These are phyloP conservation scores for Fragaria ananassa DNA, from an alignment of 306 rosid genomes.

Conservation along the genomic window DNA sequence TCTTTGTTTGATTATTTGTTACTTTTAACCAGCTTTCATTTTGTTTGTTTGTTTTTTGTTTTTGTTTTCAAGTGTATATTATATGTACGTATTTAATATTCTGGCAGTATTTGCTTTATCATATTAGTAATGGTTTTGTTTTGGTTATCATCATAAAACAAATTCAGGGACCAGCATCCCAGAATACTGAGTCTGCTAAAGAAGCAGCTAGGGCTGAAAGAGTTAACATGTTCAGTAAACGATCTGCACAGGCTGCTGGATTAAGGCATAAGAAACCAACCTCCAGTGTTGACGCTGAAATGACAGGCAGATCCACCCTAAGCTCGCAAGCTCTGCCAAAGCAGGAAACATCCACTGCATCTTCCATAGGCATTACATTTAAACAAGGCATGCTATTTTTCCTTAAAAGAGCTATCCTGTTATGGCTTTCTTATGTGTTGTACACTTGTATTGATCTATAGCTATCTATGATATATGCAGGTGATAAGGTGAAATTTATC, in stretches of 20 bases:
- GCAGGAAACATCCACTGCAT: conserved; percentile 84
- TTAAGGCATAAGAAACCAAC: conserved; percentile 69
- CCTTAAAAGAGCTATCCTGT: background rate
- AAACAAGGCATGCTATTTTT: conserved; percentile 53
- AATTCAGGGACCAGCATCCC: conserved; percentile 52
- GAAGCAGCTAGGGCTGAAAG: conserved; percentile 68
- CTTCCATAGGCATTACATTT: conserved; percentile 63
- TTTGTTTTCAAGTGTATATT: conserved; percentile 4
- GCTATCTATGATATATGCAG: conserved; percentile 36
- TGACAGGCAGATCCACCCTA: conserved; percentile 71
- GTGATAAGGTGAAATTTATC: conserved; percentile 84
- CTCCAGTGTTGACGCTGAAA: conserved; percentile 88
- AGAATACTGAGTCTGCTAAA: conserved; percentile 57
- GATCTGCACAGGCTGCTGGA: conserved; percentile 47
- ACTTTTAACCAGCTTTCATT: background rate
- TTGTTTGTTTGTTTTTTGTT: too few species aligned
- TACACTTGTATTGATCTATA: background rate
- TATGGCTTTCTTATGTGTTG: background rate
- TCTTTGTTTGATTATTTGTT: conserved; percentile 3
- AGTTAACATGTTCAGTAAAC: conserved; percentile 51
- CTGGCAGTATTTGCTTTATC: background rate
- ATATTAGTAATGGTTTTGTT: background rate
- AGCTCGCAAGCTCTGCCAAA: conserved; percentile 70
- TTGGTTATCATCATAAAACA: conserved; percentile 5
- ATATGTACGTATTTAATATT: background rate